Conservation (phyloP, 495 filamentous ascomycete genomes). For the Podospora pseudopauciseta region DNA sequence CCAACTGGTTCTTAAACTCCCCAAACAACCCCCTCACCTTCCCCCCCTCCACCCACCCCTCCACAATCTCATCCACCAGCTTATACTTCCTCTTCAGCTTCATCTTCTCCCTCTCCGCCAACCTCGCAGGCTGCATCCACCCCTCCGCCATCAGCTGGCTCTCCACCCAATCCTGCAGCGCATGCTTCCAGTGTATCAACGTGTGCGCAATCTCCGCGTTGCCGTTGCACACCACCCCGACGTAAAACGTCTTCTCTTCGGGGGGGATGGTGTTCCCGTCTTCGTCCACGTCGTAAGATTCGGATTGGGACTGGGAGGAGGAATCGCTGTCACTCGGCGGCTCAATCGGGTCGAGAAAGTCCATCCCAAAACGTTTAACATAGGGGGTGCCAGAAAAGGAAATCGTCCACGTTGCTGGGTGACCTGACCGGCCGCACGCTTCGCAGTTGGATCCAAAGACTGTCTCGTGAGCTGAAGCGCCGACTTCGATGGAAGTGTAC, state of each 20-base stretch:
- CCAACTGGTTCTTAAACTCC: slow-evolving; percentile 37
- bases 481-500: slow-evolving; percentile 27
- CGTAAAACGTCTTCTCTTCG: slow-evolving; percentile 38
- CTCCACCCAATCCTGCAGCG: slow-evolving; percentile 67
- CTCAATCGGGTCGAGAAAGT: slow-evolving; percentile 58
- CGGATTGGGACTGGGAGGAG: slow-evolving; percentile 31
- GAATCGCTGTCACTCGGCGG: not conserved
- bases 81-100: slow-evolving; percentile 51
- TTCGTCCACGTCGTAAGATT: slow-evolving; percentile 37
- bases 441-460: slow-evolving; percentile 56
- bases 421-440: slow-evolving; percentile 63
- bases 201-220: slow-evolving; percentile 69
- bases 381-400: slow-evolving; percentile 66
- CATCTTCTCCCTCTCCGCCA: slow-evolving; percentile 41
- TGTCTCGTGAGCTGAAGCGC: slow-evolving; percentile 16
- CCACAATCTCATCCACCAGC: slow-evolving; percentile 47
- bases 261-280: slow-evolving; percentile 37
- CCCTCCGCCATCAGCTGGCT: slow-evolving; percentile 56
- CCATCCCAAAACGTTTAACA: slow-evolving; percentile 48
- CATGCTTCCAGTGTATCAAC: slow-evolving; percentile 70
- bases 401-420: slow-evolving; percentile 44
- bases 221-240: slow-evolving; percentile 52
- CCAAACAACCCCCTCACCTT: slow-evolving; percentile 31
- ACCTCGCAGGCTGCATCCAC: slow-evolving; percentile 40
- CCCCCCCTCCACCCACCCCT: slow-evolving; percentile 31